Conservation (phyloP, 208 protist species). For the Leptomonas pyrrhocoris region DNA sequence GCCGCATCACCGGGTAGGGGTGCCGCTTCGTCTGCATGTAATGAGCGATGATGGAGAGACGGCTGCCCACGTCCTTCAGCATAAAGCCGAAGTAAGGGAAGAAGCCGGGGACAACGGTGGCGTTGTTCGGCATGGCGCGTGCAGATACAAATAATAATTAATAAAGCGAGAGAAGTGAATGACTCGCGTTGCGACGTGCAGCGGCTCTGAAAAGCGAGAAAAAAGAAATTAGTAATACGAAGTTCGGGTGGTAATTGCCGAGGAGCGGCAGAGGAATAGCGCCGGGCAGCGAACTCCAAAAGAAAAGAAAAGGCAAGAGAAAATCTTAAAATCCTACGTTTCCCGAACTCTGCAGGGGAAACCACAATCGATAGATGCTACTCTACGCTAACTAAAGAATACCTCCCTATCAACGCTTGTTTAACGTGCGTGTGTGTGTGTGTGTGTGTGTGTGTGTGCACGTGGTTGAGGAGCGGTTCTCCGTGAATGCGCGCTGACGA, state of each 20-base stretch:
- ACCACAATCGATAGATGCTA: no score
- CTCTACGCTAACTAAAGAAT: neutral
- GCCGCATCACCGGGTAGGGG: conserved; percentile 84
- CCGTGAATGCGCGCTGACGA: no score
- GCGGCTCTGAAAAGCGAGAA: neutral
- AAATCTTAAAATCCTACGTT: no score
- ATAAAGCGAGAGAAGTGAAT: neutral
- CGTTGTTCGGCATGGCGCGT: conserved; percentile 51
- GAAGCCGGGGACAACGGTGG: conserved; percentile 62
- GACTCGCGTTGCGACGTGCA: no score
- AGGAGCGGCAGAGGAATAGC: no score
- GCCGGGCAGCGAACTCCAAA: no score
- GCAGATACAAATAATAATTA: neutral
- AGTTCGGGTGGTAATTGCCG: no score
- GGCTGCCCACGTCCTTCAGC: conserved; percentile 84
- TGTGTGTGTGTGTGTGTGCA: neutral
- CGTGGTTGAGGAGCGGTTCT: no score
- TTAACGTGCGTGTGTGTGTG: neutral
- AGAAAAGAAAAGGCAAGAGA: no score
- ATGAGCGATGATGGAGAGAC: conserved; percentile 68
- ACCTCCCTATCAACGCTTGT: neutral
- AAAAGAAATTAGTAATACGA: no score
- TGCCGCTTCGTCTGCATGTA: conserved; percentile 67
- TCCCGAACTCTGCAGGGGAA: no score
- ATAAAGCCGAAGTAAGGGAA: conserved; percentile 85